Base-by-base conservation (phyloP, 306 rosid species). In the Hippophae gyantsensis region DNA sequence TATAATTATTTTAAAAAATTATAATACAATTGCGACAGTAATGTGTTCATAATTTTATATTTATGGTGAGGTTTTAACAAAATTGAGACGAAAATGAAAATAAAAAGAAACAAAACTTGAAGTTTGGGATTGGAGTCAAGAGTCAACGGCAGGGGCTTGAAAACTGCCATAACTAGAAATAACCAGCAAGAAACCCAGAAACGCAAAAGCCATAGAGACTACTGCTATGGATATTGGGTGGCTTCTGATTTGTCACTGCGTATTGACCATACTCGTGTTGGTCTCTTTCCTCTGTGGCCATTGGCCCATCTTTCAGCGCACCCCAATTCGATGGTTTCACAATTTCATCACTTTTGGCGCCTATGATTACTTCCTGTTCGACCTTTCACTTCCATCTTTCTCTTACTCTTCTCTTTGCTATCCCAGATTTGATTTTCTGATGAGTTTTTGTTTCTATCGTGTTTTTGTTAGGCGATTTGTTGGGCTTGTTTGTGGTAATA, bases 261-360 rank as follows among this genome's bases (percentile, higher is more conserved):
- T 78, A 60, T 41, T 82, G 6, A 85, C 95, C 2, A 63, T 82
- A 42, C 10, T 87, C 5, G 77, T 88, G 3, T 71, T 88, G 3
- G 69, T 88, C 2, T 85, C 99, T 6, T 83, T 88, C 76, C 95
- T 92, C 45, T 92, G 99, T 57, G 99, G 99, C 47, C 87, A 86
- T 10, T 92, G 99, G 99, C 87, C 96, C 58, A 92, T 92, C 84
- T 85, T 92, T 54, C 69, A 85, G 13, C 88, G 88, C 75, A 92
- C 99, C 52, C 83, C 85, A 72, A 77, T 92, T 58, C 79, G 78
- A 64, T 89, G 96, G 69, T 66, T 92, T 57, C 80, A 88, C 72
- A 11, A 44, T 43, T 92, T 85, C 64, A 69, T 92, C 65, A 82
- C 86, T 74, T 92, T 42, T 78, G 99, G 89, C 58, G 86, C 87